phyloP scores from a whole-genome alignment of 2,329 filamentous ascomycete genomes.

The Penicillium sp. region DNA sequence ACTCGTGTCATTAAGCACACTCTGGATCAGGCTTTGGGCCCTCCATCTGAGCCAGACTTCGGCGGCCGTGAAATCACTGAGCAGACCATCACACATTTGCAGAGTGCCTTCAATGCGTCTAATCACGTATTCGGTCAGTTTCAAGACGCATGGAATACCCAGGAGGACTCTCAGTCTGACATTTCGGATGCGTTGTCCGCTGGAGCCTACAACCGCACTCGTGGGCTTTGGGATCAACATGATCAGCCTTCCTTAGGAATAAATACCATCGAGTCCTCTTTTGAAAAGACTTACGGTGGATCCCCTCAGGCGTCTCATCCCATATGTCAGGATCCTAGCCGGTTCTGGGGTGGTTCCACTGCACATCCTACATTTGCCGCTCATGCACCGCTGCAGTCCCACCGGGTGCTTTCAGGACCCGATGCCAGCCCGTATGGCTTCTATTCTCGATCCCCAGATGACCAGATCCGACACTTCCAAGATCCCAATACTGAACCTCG shows the following conservation, averaged over 20 bases:
- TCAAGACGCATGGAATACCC: slow-evolving; percentile 44
- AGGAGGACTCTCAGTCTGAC: slow-evolving; percentile 47
- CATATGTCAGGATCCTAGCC: slow-evolving; percentile 28
- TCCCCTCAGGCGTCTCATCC: slow-evolving; percentile 19
- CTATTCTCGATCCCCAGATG: slow-evolving; percentile 30
- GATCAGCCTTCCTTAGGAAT: slow-evolving; percentile 30
- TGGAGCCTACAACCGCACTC: slow-evolving; percentile 41
- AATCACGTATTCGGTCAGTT: slow-evolving; percentile 43
- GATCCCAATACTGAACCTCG: slow-evolving; percentile 26
- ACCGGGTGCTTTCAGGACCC: slow-evolving; percentile 38
- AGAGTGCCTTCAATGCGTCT: slow-evolving; percentile 54
- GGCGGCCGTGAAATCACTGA: slow-evolving; percentile 49
- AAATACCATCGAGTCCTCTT: slow-evolving; percentile 18
- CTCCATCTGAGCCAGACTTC: slow-evolving; percentile 54
- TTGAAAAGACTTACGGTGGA: slow-evolving; percentile 32
- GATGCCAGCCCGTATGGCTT: slow-evolving; percentile 27
- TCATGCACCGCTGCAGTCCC: slow-evolving; percentile 25
- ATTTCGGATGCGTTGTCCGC: slow-evolving; percentile 44
- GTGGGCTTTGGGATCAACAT: slow-evolving; percentile 32
- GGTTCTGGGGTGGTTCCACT: slow-evolving; percentile 31
- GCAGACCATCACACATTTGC: slow-evolving; percentile 51
- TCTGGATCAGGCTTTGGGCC: slow-evolving; percentile 57
- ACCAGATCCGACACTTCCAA: slow-evolving; percentile 32
- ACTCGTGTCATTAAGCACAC: slow-evolving; percentile 61
- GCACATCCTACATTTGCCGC: slow-evolving; percentile 20